phyloP scores from a whole-genome alignment of 2,329 filamentous ascomycete species.

The Periconia macrospinosa region DNA sequence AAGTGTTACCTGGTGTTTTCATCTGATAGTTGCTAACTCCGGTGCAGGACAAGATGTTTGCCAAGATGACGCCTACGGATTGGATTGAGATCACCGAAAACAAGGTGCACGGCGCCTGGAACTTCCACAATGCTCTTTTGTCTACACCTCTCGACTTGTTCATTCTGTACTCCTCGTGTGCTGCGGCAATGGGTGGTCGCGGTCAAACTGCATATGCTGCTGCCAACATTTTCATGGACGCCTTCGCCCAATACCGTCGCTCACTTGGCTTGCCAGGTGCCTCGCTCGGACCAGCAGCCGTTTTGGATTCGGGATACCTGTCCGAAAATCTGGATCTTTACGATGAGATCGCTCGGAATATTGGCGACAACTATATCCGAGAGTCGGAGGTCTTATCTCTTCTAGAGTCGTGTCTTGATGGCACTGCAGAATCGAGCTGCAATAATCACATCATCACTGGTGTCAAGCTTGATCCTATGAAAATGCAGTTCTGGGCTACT shows the following conservation, averaged over 20 bases:
- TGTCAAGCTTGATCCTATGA: constrained; percentile 25
- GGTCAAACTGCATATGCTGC: constrained; percentile 52
- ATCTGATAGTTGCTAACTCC: background rate
- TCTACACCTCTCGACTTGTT: constrained; percentile 41
- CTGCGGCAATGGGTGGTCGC: constrained; percentile 24
- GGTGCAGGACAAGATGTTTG: constrained; percentile 19
- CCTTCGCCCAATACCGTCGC: constrained; percentile 24
- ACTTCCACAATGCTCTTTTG: constrained; percentile 18
- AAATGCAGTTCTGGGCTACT: constrained; percentile 28
- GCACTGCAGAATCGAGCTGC: constrained; percentile 16
- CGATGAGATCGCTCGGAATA: constrained; percentile 25
- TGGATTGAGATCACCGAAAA: constrained; percentile 18
- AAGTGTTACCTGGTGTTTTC: background rate
- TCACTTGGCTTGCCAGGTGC: constrained; percentile 18
- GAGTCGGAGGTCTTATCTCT: constrained; percentile 31
- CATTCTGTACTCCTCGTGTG: constrained; percentile 39
- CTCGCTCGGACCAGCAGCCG: constrained; percentile 28
- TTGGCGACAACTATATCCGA: constrained; percentile 28
- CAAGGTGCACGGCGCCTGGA: constrained; percentile 24
- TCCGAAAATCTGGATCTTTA: constrained; percentile 25
- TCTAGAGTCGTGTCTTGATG: constrained; percentile 22
- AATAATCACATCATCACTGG: constrained; percentile 33
- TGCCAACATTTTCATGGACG: constrained; percentile 44
- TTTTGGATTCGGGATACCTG: constrained; percentile 29
- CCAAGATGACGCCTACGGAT: constrained; percentile 22